These are phyloP conservation scores for Telfairia occidentalis DNA, from an alignment of 331 rosid genomes.

Conservation along the genomic window DNA sequence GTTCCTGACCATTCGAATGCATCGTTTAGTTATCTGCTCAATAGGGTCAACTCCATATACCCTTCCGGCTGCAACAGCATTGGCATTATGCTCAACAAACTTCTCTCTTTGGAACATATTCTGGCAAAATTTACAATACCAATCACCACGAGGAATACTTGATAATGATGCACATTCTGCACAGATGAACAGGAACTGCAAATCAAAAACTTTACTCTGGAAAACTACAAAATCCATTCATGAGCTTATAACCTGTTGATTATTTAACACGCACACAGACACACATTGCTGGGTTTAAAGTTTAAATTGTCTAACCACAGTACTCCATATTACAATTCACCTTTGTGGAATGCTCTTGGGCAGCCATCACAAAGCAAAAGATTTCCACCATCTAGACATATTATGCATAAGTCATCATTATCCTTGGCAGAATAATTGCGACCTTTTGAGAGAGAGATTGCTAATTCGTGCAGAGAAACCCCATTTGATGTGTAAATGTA, in stretches of 20 bases:
- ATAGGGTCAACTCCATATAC: conserved; percentile 77
- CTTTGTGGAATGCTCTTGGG: conserved; percentile 98
- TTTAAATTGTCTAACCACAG: background rate
- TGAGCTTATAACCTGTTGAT: background rate
- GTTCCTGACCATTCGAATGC: conserved; percentile 83
- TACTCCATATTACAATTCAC: conserved; percentile 30
- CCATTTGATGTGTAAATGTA: conserved; percentile 93
- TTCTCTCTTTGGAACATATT: conserved; percentile 58
- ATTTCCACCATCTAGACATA: conserved; percentile 90
- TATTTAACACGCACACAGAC: background rate
- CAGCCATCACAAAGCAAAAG: conserved; percentile 95
- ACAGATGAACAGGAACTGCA: conserved; percentile 14
- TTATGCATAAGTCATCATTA: conserved; percentile 83
- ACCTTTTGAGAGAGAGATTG: conserved; percentile 80
- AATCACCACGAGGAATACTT: conserved; percentile 61
- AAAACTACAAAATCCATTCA: background rate
- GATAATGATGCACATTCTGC: conserved; percentile 83
- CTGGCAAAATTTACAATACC: conserved; percentile 89
- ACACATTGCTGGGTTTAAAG: background rate
- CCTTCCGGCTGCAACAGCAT: conserved; percentile 92
- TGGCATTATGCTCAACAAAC: conserved; percentile 46
- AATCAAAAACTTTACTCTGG: conserved; percentile 9
- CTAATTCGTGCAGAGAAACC: conserved; percentile 87
- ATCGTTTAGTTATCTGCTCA: conserved; percentile 72
- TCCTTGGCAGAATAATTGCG: conserved; percentile 72